Conservation (phyloP, 495 filamentous ascomycete species). For the Thermochaetoides thermophila region DNA sequence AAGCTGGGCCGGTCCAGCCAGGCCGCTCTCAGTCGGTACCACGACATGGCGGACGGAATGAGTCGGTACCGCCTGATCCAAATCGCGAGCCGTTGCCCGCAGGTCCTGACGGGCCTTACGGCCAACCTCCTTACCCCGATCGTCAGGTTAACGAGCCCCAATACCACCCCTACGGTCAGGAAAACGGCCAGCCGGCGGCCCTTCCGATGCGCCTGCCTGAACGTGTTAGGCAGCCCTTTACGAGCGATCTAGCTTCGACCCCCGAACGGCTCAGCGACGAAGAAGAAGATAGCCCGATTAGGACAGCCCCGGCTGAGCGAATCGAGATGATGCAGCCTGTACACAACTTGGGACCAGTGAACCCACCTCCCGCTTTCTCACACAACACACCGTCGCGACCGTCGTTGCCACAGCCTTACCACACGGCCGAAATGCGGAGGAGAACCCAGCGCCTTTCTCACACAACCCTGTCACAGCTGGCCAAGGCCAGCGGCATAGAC, state of each 20-base stretch:
- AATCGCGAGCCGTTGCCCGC: constrained; percentile 28
- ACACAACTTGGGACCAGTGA: constrained; percentile 57
- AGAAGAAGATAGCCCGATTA: constrained; percentile 29
- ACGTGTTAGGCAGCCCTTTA: constrained; percentile 19
- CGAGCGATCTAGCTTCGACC: constrained; percentile 27
- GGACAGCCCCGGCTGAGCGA: constrained; percentile 21
- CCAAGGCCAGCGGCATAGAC: constrained; percentile 41
- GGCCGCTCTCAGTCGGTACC: constrained; percentile 37
- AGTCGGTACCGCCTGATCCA: constrained; percentile 29
- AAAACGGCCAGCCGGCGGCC: constrained; percentile 8
- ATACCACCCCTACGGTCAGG: constrained; percentile 5
- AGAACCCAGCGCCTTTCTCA: constrained; percentile 70
- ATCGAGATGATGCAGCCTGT: constrained; percentile 39
- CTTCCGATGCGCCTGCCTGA: constrained; percentile 14
- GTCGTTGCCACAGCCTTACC: constrained; percentile 47
- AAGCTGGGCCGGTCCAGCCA: constrained; percentile 36
- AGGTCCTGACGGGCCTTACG: constrained; percentile 27
- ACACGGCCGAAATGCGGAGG: constrained; percentile 57
- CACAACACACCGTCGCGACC: constrained; percentile 37
- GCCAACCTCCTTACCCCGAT: too few relatives aligned
- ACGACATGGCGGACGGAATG: constrained; percentile 27
- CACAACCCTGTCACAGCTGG: constrained; percentile 63
- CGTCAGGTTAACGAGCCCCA: too few relatives aligned
- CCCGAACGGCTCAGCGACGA: constrained; percentile 45
- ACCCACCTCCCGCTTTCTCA: constrained; percentile 60